Conservation (phyloP, 331 rosid genomes). For the Acacia pycnantha region DNA sequence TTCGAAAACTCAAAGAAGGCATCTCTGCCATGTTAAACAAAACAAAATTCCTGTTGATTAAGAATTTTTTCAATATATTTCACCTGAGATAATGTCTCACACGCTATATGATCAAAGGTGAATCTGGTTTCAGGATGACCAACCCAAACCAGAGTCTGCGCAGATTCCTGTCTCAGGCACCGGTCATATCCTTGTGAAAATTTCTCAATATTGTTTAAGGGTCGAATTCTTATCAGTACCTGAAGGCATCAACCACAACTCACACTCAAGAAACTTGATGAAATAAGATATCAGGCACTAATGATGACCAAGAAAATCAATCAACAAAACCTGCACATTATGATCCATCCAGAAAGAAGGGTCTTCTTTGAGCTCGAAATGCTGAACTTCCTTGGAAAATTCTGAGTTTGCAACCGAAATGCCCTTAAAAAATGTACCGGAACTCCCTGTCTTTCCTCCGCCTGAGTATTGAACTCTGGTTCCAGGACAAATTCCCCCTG, state of each 20-base stretch:
- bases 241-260: conserved; percentile 35
- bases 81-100: conserved; percentile 87
- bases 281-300: neutral
- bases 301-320: neutral
- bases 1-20: neutral
- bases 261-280: conserved; percentile 7
- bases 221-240: conserved; percentile 90
- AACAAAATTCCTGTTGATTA: neutral
- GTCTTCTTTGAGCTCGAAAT: conserved; percentile 71
- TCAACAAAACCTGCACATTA: conserved; percentile 75
- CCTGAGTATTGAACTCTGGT: conserved; percentile 35
- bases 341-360: conserved; percentile 86
- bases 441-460: conserved; percentile 46
- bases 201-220: conserved; percentile 67
- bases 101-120: conserved; percentile 88
- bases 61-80: neutral
- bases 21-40: neutral
- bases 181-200: conserved; percentile 65
- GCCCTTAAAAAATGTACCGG: conserved; percentile 39
- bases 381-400: conserved; percentile 42
- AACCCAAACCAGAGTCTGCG: conserved; percentile 73
- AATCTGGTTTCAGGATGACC: conserved; percentile 97
- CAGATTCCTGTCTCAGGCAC: conserved; percentile 85
- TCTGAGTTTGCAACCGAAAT: conserved; percentile 32
- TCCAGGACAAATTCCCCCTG: conserved; percentile 31